These are phyloP conservation scores for Mycena polygramma DNA, from an alignment of 768 basidiomycete species.

Conservation along the genomic window DNA sequence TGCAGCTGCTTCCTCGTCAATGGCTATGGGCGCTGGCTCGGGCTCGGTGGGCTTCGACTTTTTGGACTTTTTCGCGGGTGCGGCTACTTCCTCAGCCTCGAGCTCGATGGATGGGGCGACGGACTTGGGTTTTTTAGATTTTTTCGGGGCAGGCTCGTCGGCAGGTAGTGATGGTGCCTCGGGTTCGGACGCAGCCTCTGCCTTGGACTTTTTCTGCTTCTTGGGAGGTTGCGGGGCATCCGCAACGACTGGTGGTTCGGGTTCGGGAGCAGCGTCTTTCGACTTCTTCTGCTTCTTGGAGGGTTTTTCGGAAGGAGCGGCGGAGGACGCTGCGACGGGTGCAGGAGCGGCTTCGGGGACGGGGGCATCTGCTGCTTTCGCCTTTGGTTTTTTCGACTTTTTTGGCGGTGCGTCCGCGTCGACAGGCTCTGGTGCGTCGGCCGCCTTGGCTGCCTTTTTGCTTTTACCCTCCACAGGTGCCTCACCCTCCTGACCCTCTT, in stretches of 20 bases:
- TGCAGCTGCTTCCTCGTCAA: too few relatives aligned
- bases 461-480: conserved; percentile 31
- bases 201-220: conserved; percentile 41
- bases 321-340: conserved; percentile 6
- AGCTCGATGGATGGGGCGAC: not conserved
- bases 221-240: conserved; percentile 12
- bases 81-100: too few relatives aligned
- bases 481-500: conserved; percentile 32
- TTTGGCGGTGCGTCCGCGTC: conserved; percentile 20
- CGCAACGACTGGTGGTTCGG: conserved; percentile 22
- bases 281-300: conserved; percentile 21
- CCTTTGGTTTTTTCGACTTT: conserved; percentile 34
- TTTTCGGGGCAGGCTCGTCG: conserved; percentile 2
- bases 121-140: conserved; percentile 22
- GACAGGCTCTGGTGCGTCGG: not conserved
- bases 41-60: too few relatives aligned
- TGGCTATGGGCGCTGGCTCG: too few relatives aligned
- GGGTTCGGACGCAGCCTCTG: conserved; percentile 6
- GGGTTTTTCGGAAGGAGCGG: conserved; percentile 1
- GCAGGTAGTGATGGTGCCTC: conserved; percentile 13
- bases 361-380: conserved; percentile 1
- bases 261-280: conserved; percentile 2
- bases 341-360: conserved; percentile 5
- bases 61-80: too few relatives aligned
- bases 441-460: conserved; percentile 35